Conservation (phyloP, 2,329 filamentous ascomycete species). For the Xylaria multiplex region DNA sequence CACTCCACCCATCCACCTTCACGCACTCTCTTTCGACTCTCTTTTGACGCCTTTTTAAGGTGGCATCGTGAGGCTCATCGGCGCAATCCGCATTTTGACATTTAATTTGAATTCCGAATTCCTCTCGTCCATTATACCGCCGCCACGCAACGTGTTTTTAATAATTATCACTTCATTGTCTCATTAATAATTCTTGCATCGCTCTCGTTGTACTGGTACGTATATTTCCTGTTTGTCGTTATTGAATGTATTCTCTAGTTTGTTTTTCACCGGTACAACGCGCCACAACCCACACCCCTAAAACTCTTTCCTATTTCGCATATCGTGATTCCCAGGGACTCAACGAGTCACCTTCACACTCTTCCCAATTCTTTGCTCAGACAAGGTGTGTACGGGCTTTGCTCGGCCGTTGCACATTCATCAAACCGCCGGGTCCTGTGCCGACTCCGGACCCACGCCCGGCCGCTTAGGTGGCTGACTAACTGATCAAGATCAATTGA, state of each 20-base stretch:
- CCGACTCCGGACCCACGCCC: conserved; percentile 33
- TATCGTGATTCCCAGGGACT: background rate
- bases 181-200: background rate
- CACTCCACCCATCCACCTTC: conserved; percentile 34
- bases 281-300: background rate
- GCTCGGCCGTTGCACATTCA: conserved; percentile 1
- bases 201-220: conserved; percentile 14
- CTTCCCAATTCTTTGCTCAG: background rate
- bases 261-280: background rate
- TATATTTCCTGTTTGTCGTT: background rate
- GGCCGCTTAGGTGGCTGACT: conserved; percentile 16
- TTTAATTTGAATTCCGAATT: conserved; percentile 41
- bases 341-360: background rate
- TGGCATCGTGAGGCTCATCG: conserved; percentile 42
- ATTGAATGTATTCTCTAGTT: background rate
- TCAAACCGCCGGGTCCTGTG: conserved; percentile 17
- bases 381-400: background rate
- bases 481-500: conserved; percentile 13
- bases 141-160: background rate
- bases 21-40: conserved; percentile 27
- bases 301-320: background rate
- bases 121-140: background rate
- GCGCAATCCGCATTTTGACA: conserved; percentile 39
- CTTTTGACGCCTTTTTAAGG: conserved; percentile 23
- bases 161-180: background rate